These are phyloP conservation scores for Penicillium sp. DNA, from an alignment of 2,329 filamentous ascomycete species.

Conservation along the genomic window DNA sequence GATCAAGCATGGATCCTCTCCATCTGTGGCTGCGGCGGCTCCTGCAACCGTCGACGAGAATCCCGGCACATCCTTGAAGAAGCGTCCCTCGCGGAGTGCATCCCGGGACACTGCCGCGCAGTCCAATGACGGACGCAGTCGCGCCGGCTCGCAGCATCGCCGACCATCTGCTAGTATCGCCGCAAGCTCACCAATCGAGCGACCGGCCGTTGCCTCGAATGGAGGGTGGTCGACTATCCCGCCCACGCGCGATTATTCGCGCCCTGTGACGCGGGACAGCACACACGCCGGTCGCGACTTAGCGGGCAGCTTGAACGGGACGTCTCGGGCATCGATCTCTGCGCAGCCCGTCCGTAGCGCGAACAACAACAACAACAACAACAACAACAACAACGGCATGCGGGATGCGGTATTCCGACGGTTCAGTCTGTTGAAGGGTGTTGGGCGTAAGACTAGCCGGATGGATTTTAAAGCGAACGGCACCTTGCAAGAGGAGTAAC, in stretches of 20 bases:
- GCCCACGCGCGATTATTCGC: slow-evolving; percentile 36
- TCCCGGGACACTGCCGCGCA: slow-evolving; percentile 30
- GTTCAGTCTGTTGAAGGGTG: slow-evolving; percentile 70
- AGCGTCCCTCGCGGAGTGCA: slow-evolving; percentile 28
- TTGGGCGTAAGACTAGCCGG: slow-evolving; percentile 69
- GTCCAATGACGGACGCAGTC: slow-evolving; percentile 34
- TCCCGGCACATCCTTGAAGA: slow-evolving; percentile 17
- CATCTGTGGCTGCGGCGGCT: slow-evolving; percentile 28
- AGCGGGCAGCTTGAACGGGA: slow-evolving; percentile 31
- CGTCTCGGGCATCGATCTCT: background rate
- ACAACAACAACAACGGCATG: slow-evolving; percentile 30
- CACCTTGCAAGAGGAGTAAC: slow-evolving; percentile 41
- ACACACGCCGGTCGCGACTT: slow-evolving; percentile 26
- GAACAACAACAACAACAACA: slow-evolving; percentile 16
- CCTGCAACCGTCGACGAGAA: slow-evolving; percentile 21
- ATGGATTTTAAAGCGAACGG: slow-evolving; percentile 45
- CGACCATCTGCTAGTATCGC: slow-evolving; percentile 20
- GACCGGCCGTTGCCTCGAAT: slow-evolving; percentile 25
- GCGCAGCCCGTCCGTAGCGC: slow-evolving; percentile 33
- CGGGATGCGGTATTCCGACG: slow-evolving; percentile 73
- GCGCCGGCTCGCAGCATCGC: slow-evolving; percentile 31
- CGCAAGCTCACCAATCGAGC: slow-evolving; percentile 13
- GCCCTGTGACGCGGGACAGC: slow-evolving; percentile 36
- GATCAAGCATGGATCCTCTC: slow-evolving; percentile 35
- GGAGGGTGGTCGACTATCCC: slow-evolving; percentile 38